Evolutionary conservation across 495 filamentous ascomycete genomes (phyloP).

Genomic region (Bathelium albidoporum): DNA sequence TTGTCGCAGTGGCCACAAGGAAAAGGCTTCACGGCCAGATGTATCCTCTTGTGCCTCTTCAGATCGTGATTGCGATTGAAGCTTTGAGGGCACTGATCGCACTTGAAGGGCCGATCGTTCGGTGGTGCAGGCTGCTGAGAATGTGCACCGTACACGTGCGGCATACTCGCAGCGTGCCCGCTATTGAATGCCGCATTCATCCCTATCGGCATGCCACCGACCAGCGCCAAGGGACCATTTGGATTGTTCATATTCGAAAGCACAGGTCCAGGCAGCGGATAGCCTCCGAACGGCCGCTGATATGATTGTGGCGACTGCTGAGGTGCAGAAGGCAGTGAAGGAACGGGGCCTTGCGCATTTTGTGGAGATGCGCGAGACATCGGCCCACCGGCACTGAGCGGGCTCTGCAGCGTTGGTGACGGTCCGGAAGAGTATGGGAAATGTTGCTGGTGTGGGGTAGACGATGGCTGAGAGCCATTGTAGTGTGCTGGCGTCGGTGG

Average conservation of each 20-base stretch:
- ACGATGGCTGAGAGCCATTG: conserved; percentile 46
- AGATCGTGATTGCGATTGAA: conserved; percentile 97
- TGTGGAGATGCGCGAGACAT: conserved; percentile 46
- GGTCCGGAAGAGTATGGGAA: conserved; percentile 47
- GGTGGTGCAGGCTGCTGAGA: conserved; percentile 39
- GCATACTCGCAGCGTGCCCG: conserved; percentile 46
- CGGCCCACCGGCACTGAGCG: conserved; percentile 46
- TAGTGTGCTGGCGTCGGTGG: conserved; percentile 52
- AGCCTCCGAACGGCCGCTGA: conserved; percentile 36
- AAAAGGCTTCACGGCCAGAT: conserved; percentile 90
- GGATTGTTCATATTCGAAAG: conserved; percentile 71
- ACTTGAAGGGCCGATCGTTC: conserved; percentile 87
- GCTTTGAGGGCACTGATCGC: conserved; percentile 79
- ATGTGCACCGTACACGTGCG: conserved; percentile 42
- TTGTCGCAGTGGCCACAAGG: conserved; percentile 89
- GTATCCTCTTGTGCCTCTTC: conserved; percentile 91
- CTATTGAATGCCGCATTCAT: conserved; percentile 46
- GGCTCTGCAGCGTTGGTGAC: conserved; percentile 49
- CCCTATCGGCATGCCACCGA: conserved; percentile 49
- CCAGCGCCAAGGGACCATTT: conserved; percentile 54
- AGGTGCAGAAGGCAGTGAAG: conserved; percentile 38
- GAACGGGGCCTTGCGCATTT: conserved; percentile 36
- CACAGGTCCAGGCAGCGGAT: conserved; percentile 56
- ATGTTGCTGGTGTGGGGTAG: conserved; percentile 51
- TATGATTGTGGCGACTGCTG: conserved; percentile 43